Base-by-base conservation (phyloP, 2,329 filamentous ascomycete species). In the Aspergillus tubingensis region DNA sequence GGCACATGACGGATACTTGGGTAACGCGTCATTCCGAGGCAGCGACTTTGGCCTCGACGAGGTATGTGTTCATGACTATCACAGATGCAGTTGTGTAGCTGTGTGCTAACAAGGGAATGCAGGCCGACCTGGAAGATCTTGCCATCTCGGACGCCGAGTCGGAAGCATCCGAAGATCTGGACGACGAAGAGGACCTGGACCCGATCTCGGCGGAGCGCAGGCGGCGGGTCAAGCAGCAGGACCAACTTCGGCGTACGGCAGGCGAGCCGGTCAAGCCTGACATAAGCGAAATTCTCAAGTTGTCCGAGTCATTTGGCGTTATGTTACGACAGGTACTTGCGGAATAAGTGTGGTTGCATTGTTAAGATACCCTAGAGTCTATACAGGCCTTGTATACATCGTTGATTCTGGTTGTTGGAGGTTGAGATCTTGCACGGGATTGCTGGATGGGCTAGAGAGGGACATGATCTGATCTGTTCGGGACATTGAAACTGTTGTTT, bases 21-120 rank as follows among this genome's bases (percentile, higher is more conserved):
- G 81, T 23, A 80, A 82, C 65, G 70, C 73, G 17, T 80, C 76
- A 13, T 96, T 98, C 79, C 88, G 85, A 70, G 88, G 89, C 21
- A 86, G 85, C 52, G 95, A 99, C 77, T 99, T 99, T 79, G 95
- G 95, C 0, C 80, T 99, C 19, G 88, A 97, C 72, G 86, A 90
- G 70, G 88, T 90, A 78, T 64, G 76, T 75, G 55, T 49, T 15
- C 21, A 19, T 10, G 11, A 1, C n/a, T 13, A 19, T 36, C 41
- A 11, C 3, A 6, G 7, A 10, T 19, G n/a, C n/a, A 21, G 8
- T 8, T 17, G n/a, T 21, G 11, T 27, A 21, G 8, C 19, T 17
- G n/a, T 21, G 6, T 27, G 36, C 51, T 53, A 43, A 53, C 51
- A 13, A 21, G 3, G 2, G 32, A n/a, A n/a, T 61, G 15, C 61